phyloP scores from a whole-genome alignment of 768 basidiomycete species.

The Daedaleopsis sinensis region DNA sequence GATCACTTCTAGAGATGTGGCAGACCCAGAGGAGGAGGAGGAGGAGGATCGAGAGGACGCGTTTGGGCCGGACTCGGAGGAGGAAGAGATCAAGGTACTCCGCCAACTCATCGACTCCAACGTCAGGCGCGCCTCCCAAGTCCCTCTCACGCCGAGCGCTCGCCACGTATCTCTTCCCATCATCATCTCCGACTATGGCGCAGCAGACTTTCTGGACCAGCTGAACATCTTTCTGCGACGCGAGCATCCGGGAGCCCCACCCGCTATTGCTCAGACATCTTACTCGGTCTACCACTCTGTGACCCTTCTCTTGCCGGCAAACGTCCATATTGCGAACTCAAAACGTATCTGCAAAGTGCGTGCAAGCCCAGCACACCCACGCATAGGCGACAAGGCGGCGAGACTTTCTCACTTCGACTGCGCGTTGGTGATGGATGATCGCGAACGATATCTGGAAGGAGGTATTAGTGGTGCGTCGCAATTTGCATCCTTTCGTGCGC shows the following conservation, averaged over 20 bases:
- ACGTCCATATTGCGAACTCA: background rate
- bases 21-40: too few species aligned
- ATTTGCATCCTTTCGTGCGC: background rate
- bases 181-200: too few species aligned
- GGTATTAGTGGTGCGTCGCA: background rate
- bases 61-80: too few species aligned
- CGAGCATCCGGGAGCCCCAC: background rate
- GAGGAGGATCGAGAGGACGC: too few species aligned
- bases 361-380: background rate
- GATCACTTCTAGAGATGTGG: too few species aligned
- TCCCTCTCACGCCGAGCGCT: too few species aligned
- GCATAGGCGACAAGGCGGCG: background rate
- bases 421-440: background rate
- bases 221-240: too few species aligned
- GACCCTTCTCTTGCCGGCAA: background rate
- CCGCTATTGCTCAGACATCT: background rate
- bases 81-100: too few species aligned
- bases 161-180: too few species aligned
- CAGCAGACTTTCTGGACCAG: too few species aligned
- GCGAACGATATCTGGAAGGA: background rate
- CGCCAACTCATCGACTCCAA: too few species aligned
- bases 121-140: too few species aligned
- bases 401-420: background rate
- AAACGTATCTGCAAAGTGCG: constrained; percentile 3
- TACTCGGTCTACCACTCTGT: background rate